Base-by-base conservation (phyloP, 768 basidiomycete species). In the Suillus alpinus region DNA sequence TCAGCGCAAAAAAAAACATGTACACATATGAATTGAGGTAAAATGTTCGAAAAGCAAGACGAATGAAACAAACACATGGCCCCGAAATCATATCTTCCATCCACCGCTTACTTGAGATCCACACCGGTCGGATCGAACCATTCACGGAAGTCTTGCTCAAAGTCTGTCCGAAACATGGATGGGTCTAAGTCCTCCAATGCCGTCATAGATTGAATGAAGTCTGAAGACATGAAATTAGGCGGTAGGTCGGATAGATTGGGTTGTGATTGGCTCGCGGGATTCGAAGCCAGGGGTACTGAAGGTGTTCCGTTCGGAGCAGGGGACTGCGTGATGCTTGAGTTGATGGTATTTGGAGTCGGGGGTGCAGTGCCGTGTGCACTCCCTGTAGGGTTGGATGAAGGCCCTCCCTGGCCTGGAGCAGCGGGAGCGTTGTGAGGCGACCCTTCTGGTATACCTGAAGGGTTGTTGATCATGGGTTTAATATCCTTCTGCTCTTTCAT, bases 91-190 rank as follows among this genome's bases (percentile, higher is more conserved):
- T 44, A 62, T 34, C 29, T 53, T 59, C 53, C 44, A 34, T 43
- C 58, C 55, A 62, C 49, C 41, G 41, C 52, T 41, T 56, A 70
- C 64, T 72, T 73, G 58, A 73, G 65, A 1, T 72, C 72, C 60
- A 74, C 47, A 63, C 74, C 72, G 32, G 86, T 82, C 6, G 80
- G 81, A 68, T 85, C 86, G 65, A 91, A 89, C 88, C 88, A 90
- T 67, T 88, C 85, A 59, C 86, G 85, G 72, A 90, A 90, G 66
- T 89, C 88, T 67, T 86, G 77, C 71, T 88, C 88, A 64, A 89
- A 88, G 55, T 80, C 77, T n/a, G 72, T 64, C 50, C 77, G 70
- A 67, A 84, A 83, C 44, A 84, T 59, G 14, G 68, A 62, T 6
- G 68, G 26, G 34, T 75, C 77, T 49, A 78, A 75, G 46, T 75